These are phyloP conservation scores for Albatrellus sp. DNA, from an alignment of 1,284 basidiomycete species.

Conservation along the genomic window DNA sequence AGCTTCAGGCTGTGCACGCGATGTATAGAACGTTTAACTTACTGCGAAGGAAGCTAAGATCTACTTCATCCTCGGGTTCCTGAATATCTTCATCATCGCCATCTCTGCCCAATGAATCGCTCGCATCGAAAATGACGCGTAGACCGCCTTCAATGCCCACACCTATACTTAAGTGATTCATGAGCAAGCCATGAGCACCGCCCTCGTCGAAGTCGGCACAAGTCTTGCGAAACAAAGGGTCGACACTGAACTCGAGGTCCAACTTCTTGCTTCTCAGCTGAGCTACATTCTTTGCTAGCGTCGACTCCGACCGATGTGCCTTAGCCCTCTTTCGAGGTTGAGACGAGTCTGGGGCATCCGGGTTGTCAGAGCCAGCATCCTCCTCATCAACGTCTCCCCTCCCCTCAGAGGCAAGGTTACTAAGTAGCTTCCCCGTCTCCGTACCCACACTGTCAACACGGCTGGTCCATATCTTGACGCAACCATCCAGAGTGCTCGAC, in stretches of 20 bases:
- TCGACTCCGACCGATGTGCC: constrained; percentile 59
- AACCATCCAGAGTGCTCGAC: constrained; percentile 94
- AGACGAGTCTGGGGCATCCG: constrained; percentile 40
- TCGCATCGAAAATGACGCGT: constrained; percentile 92
- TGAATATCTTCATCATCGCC: constrained; percentile 52
- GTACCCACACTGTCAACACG: constrained; percentile 95
- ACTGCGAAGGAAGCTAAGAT: constrained; percentile 62
- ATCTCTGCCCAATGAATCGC: constrained; percentile 74
- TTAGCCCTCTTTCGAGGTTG: constrained; percentile 52
- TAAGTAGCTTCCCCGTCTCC: constrained; percentile 92
- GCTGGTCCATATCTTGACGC: constrained; percentile 99
- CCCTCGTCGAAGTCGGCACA: constrained; percentile 98
- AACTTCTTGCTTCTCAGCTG: constrained; percentile 87
- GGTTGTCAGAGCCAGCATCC: constrained; percentile 46
- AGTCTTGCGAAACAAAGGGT: constrained; percentile 96
- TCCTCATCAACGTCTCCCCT: constrained; percentile 42
- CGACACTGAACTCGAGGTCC: constrained; percentile 91
- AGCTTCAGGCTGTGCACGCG: constrained; percentile 12
- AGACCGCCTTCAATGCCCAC: constrained; percentile 73
- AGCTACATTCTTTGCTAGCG: constrained; percentile 72
- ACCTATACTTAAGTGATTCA: constrained; percentile 80
- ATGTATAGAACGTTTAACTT: constrained; percentile 17
- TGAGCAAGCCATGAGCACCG: constrained; percentile 85
- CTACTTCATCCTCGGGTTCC: constrained; percentile 57
- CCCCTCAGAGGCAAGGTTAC: constrained; percentile 74